Evolutionary conservation across 768 basidiomycete genomes (phyloP).

Genomic region (Termitomyces sp.): DNA sequence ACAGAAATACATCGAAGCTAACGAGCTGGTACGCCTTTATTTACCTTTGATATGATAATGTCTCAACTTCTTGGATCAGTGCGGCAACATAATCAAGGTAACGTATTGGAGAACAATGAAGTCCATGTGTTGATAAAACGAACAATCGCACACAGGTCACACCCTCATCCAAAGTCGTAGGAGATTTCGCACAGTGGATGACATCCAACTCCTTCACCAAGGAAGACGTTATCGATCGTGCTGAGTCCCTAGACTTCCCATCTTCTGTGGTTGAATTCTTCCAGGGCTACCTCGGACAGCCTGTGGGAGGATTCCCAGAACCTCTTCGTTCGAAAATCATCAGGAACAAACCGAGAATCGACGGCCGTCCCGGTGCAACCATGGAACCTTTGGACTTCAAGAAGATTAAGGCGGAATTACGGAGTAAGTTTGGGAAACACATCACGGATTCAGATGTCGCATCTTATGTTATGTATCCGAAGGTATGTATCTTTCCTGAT

Average conservation of each 20-base stretch:
- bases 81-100: constrained; percentile 95
- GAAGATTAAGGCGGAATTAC: constrained; percentile 90
- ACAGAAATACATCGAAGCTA: constrained; percentile 98
- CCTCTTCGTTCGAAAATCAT: constrained; percentile 89
- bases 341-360: constrained; percentile 89
- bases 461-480: constrained; percentile 98
- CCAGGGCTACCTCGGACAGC: constrained; percentile 98
- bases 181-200: constrained; percentile 99
- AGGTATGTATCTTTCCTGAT: constrained; percentile 43
- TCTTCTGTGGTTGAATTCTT: constrained; percentile 97
- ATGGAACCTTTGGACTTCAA: constrained; percentile 90
- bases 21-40: constrained; percentile 68
- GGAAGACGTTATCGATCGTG: constrained; percentile 79
- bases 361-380: constrained; percentile 86
- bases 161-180: constrained; percentile 97
- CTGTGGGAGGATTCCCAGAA: constrained; percentile 98
- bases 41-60: constrained; percentile 1
- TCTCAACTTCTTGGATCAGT: constrained; percentile 37
- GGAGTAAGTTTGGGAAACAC: constrained; percentile 92
- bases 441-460: constrained; percentile 92
- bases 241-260: constrained; percentile 93
- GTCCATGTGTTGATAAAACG: not conserved
- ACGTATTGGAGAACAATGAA: not conserved
- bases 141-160: constrained; percentile 60
- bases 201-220: constrained; percentile 89